Evolutionary conservation across 768 basidiomycete genomes (phyloP).

Genomic region (Cystofilobasidium bisporidii): DNA sequence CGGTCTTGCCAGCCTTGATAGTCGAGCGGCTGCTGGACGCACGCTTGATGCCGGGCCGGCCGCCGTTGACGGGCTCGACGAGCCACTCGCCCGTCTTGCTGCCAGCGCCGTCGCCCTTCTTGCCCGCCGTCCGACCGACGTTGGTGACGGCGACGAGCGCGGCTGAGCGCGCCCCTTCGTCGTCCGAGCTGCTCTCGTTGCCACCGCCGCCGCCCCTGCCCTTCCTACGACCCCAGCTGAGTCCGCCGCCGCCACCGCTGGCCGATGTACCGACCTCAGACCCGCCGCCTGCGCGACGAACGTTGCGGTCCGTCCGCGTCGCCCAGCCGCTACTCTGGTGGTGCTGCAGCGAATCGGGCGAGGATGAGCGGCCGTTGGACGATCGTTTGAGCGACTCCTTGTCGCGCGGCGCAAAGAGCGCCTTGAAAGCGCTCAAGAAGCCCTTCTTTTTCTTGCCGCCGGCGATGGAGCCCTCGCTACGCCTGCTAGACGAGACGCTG

Average conservation of each 20-base stretch:
- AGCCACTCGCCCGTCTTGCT: constrained; percentile 10
- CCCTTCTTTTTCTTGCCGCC: constrained; percentile 23
- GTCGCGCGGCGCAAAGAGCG: constrained; percentile 13
- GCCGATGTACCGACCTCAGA: background rate
- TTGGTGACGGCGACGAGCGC: constrained; percentile 26
- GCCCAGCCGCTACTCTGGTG: constrained; percentile 6
- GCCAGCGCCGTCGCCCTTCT: constrained; percentile 1
- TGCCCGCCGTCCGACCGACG: constrained; percentile 17
- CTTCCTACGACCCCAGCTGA: constrained; percentile 12
- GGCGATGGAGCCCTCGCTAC: constrained; percentile 5
- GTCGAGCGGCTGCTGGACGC: constrained; percentile 22
- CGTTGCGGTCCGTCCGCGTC: constrained; percentile 25
- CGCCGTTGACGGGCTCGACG: constrained; percentile 15
- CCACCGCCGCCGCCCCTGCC: background rate
- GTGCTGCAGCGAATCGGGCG: constrained; percentile 24
- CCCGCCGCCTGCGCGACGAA: background rate
- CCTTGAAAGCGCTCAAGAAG: constrained; percentile 23
- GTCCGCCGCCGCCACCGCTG: background rate
- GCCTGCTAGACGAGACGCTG: constrained; percentile 7
- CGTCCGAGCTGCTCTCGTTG: constrained; percentile 11
- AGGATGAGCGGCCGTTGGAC: background rate
- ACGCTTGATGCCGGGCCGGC: constrained; percentile 25
- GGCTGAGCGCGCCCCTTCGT: constrained; percentile 7
- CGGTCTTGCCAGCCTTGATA: constrained; percentile 15
- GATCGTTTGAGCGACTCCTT: constrained; percentile 3